Base-by-base conservation (phyloP, 768 basidiomycete genomes). In the Boletus tylopilopsis region DNA sequence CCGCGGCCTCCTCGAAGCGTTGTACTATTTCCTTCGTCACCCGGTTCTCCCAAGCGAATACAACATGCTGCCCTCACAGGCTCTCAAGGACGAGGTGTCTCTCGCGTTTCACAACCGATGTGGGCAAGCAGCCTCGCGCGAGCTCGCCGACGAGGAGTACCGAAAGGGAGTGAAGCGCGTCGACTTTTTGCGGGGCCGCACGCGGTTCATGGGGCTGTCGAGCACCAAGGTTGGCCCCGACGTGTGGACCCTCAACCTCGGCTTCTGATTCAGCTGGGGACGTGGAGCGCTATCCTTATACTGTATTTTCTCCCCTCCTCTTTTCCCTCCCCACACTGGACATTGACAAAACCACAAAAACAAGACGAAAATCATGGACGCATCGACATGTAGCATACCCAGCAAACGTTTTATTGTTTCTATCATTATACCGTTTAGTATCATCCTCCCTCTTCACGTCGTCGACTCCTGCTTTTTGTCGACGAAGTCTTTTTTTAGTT, bases 151-250 rank as follows among this genome's bases (percentile, higher is more conserved):
- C 27, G 56, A 61, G 23, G 80, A 82, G 62, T 67, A 70, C 52
- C 55, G 55, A 11, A 76, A 76, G 57, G 79, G 78, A 0, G 55
- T 82, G 18, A 80, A 76, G 61, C 64, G 79, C 42, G 71, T 84
- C 0, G 82, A 84, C 61, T 82, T 80, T 56, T 62, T 84, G 41
- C 61, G 68, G 42, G 71, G 64, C 21, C 65, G 62, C 16, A 71
- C 64, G 3, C 70, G 63, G 56, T 76, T 83, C 62, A 73, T 71
- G 51, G 81, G 81, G 16, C 49, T 80, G 30, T 67, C 73, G 7
- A 68, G 74, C 53, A 68, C 63, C 43, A 61, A 61, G 41, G 56
- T 66, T 0, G 66, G 66, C 4, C 68, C 70, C 6, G 71, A 76
- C 29, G 67, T 67, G 2, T 70, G 77, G 68, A 12, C 39, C 29